Percentiles rank a stretch among this genome's conserved stretches.
Evolutionary conservation across 139 green algal species (phyloP).

Genomic region (Chlamydomonas sp.): DNA sequence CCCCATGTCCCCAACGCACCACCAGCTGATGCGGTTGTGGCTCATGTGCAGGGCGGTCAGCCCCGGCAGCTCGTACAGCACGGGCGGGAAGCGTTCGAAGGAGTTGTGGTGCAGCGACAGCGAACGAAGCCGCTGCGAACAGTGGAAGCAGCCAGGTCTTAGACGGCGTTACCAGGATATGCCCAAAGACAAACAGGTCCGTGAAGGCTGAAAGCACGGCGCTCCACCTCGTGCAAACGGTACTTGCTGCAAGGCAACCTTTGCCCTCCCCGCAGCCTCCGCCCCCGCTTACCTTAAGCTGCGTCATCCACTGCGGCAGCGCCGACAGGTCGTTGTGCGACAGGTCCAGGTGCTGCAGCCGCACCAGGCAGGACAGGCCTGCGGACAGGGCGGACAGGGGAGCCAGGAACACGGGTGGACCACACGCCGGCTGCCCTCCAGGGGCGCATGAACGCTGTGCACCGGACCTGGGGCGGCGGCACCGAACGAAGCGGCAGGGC

Average conservation of each 20-base stretch:
- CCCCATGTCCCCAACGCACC: not conserved
- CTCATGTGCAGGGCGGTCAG: constrained; percentile 14
- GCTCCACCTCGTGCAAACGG: too few relatives aligned
- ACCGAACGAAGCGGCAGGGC: too few relatives aligned
- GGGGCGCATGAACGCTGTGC: too few relatives aligned
- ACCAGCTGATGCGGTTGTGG: constrained; percentile 30
- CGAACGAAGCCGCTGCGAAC: not conserved
- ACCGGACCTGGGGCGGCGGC: too few relatives aligned
- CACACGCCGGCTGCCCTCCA: too few relatives aligned
- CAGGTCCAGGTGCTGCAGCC: not conserved
- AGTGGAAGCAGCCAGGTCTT: not conserved
- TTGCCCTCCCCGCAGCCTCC: too few relatives aligned
- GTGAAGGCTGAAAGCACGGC: not conserved
- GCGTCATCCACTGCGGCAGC: constrained; percentile 6
- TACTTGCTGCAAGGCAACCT: too few relatives aligned
- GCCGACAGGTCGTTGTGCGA: constrained; percentile 6
- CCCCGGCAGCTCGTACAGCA: constrained; percentile 24
- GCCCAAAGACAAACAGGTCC: not conserved
- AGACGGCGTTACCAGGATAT: not conserved
- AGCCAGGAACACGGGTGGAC: not conserved
- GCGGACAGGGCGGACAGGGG: not conserved
- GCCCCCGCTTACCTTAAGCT: not conserved
- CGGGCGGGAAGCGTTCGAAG: constrained; percentile 12
- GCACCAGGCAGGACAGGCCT: constrained; percentile 9
- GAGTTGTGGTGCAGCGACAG: constrained; percentile 25